phyloP scores from a whole-genome alignment of 1,284 basidiomycete genomes.

The Golubevia pallescens region DNA sequence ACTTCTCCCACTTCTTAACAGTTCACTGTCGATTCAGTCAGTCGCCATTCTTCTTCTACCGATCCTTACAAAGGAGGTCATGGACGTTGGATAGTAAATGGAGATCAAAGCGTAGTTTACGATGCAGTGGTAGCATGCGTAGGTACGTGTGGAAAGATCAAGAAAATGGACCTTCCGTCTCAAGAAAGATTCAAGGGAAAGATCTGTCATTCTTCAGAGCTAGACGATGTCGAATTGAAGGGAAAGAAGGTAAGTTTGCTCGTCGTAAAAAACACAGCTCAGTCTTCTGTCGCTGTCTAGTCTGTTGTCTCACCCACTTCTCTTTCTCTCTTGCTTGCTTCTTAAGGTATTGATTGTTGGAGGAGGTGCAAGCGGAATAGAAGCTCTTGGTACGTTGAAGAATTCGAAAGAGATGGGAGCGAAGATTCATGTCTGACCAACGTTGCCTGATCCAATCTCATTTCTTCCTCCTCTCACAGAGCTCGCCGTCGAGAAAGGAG shows the following conservation, averaged over 20 bases:
- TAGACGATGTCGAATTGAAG: conserved; percentile 66
- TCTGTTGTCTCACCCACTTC: too few species aligned
- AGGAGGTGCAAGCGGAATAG: conserved; percentile 72
- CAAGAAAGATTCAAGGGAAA: conserved; percentile 67
- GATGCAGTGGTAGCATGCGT: conserved; percentile 70
- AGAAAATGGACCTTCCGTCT: conserved; percentile 68
- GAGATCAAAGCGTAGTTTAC: conserved; percentile 67
- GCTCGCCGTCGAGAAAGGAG: conserved; percentile 65
- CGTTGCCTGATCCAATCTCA: too few species aligned
- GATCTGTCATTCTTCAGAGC: conserved; percentile 71
- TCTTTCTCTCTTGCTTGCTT: too few species aligned
- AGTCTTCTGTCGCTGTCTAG: too few species aligned
- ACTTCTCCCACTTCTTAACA: too few species aligned
- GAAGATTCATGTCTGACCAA: too few species aligned
- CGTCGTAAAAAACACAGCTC: too few species aligned
- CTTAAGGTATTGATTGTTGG: conserved; percentile 68
- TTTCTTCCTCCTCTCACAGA: too few species aligned
- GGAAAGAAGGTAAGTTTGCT: conserved; percentile 71
- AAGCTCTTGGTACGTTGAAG: too few species aligned
- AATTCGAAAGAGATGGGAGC: too few species aligned
- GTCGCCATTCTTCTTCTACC: conserved; percentile 51
- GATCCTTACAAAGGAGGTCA: conserved; percentile 64
- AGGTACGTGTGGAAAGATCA: conserved; percentile 71
- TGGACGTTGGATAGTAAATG: conserved; percentile 69
- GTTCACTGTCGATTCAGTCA: conserved; percentile 40